Percentiles rank a stretch among this genome's conserved stretches.
phyloP scores from a whole-genome alignment of 805 yeast species.

The Myxozyma sirexii region DNA sequence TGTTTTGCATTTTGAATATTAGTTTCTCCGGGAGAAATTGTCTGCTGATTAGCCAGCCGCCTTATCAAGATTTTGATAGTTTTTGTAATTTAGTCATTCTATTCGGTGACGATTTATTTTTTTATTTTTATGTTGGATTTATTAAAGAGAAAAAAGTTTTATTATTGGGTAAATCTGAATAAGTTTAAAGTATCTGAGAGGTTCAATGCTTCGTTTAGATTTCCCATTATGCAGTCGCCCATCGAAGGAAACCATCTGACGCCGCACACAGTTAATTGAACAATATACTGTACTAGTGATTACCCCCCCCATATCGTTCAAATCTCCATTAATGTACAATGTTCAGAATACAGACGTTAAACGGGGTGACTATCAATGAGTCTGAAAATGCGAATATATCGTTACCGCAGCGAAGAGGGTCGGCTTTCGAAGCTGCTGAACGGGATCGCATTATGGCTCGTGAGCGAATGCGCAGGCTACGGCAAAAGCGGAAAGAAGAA shows the following conservation, averaged over 20 bases:
- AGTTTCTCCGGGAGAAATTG: too few relatives aligned
- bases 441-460: slow-evolving; percentile 30
- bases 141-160: too few relatives aligned
- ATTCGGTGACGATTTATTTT: too few relatives aligned
- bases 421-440: slow-evolving; percentile 28
- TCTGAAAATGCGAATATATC: slow-evolving; percentile 25
- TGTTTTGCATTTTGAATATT: not conserved
- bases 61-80: too few relatives aligned
- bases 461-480: slow-evolving; percentile 30
- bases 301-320: not conserved
- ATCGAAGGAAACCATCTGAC: too few relatives aligned
- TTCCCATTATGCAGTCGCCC: too few relatives aligned
- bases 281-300: not conserved
- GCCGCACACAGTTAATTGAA: too few relatives aligned
- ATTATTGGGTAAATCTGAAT: not conserved
- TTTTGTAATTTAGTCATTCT: too few relatives aligned
- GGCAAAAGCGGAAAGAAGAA: slow-evolving; percentile 29
- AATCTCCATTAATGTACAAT: not conserved
- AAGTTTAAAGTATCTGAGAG: too few relatives aligned
- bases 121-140: too few relatives aligned
- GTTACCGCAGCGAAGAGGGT: slow-evolving; percentile 26
- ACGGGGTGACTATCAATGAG: slow-evolving; percentile 24
- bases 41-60: too few relatives aligned
- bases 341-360: slow-evolving; percentile 29
- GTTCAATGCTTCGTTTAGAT: too few relatives aligned